Conservation (phyloP, 2,329 filamentous ascomycete genomes). For the Trichoderma breve region DNA sequence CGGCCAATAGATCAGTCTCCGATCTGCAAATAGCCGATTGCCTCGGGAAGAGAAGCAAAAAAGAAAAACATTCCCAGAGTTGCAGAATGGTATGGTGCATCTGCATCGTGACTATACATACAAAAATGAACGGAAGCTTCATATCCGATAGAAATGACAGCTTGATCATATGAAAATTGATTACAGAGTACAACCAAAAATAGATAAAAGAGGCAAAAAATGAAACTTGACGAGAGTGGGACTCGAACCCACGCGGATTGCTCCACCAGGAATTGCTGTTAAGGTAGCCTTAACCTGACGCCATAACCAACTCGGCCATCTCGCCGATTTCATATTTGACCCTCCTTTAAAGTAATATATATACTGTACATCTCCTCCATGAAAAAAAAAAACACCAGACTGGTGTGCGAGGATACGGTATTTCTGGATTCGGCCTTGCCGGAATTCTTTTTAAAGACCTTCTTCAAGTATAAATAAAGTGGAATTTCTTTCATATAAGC, state of each 20-base stretch:
- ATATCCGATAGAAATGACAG: background rate
- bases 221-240: slow-evolving; percentile 22
- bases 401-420: too few relatives aligned
- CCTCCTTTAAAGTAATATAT: accelerated
- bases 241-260: slow-evolving; percentile 25
- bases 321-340: background rate
- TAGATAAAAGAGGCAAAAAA: background rate
- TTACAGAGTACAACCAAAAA: background rate
- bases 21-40: background rate
- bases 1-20: background rate
- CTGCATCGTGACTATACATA: too few relatives aligned
- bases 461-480: too few relatives aligned
- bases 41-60: background rate
- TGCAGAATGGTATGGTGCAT: too few relatives aligned
- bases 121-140: background rate
- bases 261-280: slow-evolving; percentile 23
- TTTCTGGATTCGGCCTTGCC: too few relatives aligned
- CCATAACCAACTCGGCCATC: slow-evolving; percentile 23
- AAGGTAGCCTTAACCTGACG: slow-evolving; percentile 23
- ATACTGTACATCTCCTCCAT: background rate
- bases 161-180: background rate
- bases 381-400: too few relatives aligned
- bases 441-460: too few relatives aligned
- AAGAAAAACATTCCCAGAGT: background rate
- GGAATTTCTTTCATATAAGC: too few relatives aligned